phyloP scores from a whole-genome alignment of 805 yeast genomes.

The Candida sonorensis region DNA sequence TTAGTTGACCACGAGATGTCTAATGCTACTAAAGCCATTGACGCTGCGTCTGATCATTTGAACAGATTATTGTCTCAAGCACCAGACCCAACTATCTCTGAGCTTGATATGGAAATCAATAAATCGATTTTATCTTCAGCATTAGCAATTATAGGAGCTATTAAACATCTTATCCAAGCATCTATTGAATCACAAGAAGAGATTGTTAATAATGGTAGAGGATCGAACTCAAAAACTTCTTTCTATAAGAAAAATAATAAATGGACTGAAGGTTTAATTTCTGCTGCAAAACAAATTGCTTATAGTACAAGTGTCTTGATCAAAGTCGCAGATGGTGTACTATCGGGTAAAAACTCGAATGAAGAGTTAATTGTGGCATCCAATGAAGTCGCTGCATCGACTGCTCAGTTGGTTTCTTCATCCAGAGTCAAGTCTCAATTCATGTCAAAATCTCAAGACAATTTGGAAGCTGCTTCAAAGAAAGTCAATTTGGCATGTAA shows the following conservation, averaged over 20 bases:
- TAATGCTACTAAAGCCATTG: constrained; percentile 64
- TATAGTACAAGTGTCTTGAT: constrained; percentile 76
- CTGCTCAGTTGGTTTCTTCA: constrained; percentile 89
- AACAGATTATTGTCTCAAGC: constrained; percentile 41
- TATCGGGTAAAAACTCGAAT: constrained; percentile 51
- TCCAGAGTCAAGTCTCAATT: constrained; percentile 78
- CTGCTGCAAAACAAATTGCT: constrained; percentile 86
- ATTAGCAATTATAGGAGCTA: constrained; percentile 71
- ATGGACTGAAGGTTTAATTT: constrained; percentile 90
- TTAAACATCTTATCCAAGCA: constrained; percentile 61
- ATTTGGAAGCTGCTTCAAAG: constrained; percentile 61
- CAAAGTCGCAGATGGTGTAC: constrained; percentile 80
- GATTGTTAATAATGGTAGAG: constrained; percentile 58
- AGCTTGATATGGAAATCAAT: constrained; percentile 60
- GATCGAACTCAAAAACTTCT: constrained; percentile 58
- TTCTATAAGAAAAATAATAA: constrained; percentile 82
- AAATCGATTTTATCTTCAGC: constrained; percentile 76
- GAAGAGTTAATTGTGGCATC: constrained; percentile 88
- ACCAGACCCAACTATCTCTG: constrained; percentile 43
- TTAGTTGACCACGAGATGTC: constrained; percentile 69
- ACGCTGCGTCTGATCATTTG: constrained; percentile 57
- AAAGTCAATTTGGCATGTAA: constrained; percentile 74
- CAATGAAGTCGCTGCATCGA: constrained; percentile 86
- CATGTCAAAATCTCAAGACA: constrained; percentile 70
- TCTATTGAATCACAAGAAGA: constrained; percentile 79